A percentile compares a stretch with the other conserved stretches of the same genome.
Conservation (phyloP, 345 rosid species). For the Turritis glabra region DNA sequence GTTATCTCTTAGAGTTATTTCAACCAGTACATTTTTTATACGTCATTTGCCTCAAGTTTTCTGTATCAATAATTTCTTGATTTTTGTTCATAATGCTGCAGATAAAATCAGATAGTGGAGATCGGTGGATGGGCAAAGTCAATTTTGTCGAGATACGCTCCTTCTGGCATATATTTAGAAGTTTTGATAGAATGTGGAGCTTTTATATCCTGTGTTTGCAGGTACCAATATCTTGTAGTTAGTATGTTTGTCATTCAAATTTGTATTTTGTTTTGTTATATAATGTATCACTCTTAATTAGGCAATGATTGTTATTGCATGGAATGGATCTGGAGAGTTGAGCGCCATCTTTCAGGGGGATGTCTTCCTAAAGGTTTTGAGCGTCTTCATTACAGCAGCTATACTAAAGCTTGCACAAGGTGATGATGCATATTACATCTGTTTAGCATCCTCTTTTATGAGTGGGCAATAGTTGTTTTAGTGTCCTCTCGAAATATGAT, state of each 20-base stretch:
- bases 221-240: slow-evolving; percentile 37
- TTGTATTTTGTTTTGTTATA: slow-evolving; percentile 10
- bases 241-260: neutral
- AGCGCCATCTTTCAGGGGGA: slow-evolving; percentile 47
- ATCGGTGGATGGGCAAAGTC: slow-evolving; percentile 56
- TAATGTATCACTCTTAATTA: slow-evolving; percentile 30
- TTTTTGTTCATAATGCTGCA: slow-evolving; percentile 33
- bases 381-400: slow-evolving; percentile 67
- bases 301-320: slow-evolving; percentile 68
- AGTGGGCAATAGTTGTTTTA: neutral
- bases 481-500: neutral
- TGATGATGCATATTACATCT: slow-evolving; percentile 16
- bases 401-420: slow-evolving; percentile 61
- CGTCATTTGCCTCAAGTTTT: neutral
- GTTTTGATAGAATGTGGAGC: slow-evolving; percentile 73
- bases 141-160: slow-evolving; percentile 66
- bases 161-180: slow-evolving; percentile 68
- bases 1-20: neutral
- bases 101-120: slow-evolving; percentile 38
- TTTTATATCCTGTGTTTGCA: slow-evolving; percentile 60
- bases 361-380: slow-evolving; percentile 55
- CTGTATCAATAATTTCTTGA: neutral
- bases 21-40: neutral
- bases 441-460: neutral
- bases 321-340: slow-evolving; percentile 59